A percentile compares a stretch with the other conserved stretches of the same genome.
Conservation (phyloP, 208 protist species). For the Leishmania guyanensis region DNA sequence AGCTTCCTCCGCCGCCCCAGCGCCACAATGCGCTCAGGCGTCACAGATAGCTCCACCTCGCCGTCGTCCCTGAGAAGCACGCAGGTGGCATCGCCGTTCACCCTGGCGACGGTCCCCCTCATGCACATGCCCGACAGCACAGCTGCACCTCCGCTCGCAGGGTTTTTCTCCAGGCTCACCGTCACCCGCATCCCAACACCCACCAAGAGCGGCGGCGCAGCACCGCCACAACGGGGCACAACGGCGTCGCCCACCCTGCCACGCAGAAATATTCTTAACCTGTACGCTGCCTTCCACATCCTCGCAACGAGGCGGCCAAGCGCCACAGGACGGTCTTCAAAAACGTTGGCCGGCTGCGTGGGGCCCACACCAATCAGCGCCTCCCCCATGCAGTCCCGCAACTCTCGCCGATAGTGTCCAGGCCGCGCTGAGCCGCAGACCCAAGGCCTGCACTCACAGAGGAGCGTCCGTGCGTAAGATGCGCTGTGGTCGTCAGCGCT, state of each 20-base stretch:
- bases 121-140: slow-evolving; percentile 44
- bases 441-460: too few species aligned
- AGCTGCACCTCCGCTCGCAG: not conserved
- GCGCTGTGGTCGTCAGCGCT: too few species aligned
- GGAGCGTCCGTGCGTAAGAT: too few species aligned
- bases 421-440: too few species aligned
- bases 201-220: slow-evolving; percentile 31
- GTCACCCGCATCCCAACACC: slow-evolving; percentile 42
- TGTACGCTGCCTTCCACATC: slow-evolving; percentile 54
- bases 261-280: slow-evolving; percentile 28
- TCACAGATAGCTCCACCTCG: slow-evolving; percentile 73
- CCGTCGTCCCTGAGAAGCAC: slow-evolving; percentile 80
- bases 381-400: too few species aligned
- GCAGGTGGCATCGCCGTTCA: slow-evolving; percentile 83
- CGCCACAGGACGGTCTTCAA: slow-evolving; percentile 57
- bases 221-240: slow-evolving; percentile 2
- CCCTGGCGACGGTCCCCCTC: slow-evolving; percentile 70
- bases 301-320: slow-evolving; percentile 50
- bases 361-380: slow-evolving; percentile 46
- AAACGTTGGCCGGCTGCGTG: slow-evolving; percentile 47
- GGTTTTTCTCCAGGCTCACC: slow-evolving; percentile 28
- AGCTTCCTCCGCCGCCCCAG: slow-evolving; percentile 53
- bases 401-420: too few species aligned
- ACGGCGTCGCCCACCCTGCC: slow-evolving; percentile 6
- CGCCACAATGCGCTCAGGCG: slow-evolving; percentile 57